Base-by-base conservation (phyloP, 345 rosid genomes). In the Citrus medica region DNA sequence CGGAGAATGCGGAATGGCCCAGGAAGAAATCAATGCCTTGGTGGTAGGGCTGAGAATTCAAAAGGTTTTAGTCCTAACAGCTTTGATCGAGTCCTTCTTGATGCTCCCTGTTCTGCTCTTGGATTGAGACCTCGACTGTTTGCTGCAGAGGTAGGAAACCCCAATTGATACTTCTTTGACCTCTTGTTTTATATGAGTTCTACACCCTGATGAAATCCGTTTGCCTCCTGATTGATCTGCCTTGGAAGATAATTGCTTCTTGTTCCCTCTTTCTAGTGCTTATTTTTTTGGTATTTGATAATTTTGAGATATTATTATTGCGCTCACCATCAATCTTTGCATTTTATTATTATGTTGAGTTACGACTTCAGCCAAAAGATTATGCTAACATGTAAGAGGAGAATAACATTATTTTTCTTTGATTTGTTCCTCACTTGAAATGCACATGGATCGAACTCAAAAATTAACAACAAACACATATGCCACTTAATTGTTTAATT, bases 81-180 rank as follows among this genome's bases (percentile, higher is more conserved):
- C 86, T 96, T 96, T 71, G 98, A 96, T 83, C 84, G 99, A 32
- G 95, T 94, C 62, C 97, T 96, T 82, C 93, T 96, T 61, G 99
- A 96, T 79, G 98, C 98, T 82, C 99, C 99, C n/a, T 96, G 99
- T 78, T 94, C 99, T 80, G 98, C 99, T 83, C 99, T 96, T 83
- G 98, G 98, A 76, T 86, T 94, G 88, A 88, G 99, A 80, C 99
- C 99, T 74, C 87, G 98, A 62, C 93, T 96, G 69, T 96, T 92
- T 81, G 86, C 92, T 79, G 92, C 89, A 64, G 89, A 94, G 98
- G 99, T 96, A 90, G 37, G 85, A 71, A 62, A 40, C 24, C 64
- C 46, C 46, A 46, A 42, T 27, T 25, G 37, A 48, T 60, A 46
- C 56, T 51, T 59, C 38, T 64, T 27, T 35, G 46, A 30, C 42